Base-by-base conservation (phyloP, 148 eudicot species). In the Rhododendron kiyosumense region DNA sequence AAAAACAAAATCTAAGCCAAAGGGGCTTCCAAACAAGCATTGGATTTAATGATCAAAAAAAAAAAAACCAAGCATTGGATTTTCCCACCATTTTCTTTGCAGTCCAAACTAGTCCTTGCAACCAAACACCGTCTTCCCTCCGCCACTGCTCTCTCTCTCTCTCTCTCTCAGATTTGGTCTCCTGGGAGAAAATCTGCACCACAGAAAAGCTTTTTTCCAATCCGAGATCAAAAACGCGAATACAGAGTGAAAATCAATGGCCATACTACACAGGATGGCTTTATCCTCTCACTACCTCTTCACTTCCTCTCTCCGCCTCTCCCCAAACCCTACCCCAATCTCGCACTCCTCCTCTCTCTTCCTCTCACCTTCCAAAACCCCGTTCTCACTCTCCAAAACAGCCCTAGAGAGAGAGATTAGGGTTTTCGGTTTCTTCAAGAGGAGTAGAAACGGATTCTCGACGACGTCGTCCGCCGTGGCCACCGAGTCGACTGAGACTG, bases 181-280 rank as follows among this genome's bases (percentile, higher is more conserved):
- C 43, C 43, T 41, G 45, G 7, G 49, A 14, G 84, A 15, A 14
- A 38, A 49, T 36, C 67, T 84, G 46, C 85, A 49, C 85, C 85
- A 74, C 85, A 84, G 22, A 83, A 51, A 34, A 22, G 45, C 38
- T 12, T 5, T 7, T 7, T 30, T 13, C 18, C 30, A 12, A 63
- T n/a, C 45, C 3, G 13, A 5, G 3, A 26, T 69, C 15, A 43
- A 69, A 15, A 32, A 0, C 13, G 1, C 10, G n/a, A 36, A 82
- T 12, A 69, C 59, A 4, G 69, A n/a, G 4, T 1, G 12, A 83
- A 76, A 83, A 15, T 15, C 49, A 49, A 90, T 93, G 92, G 85
- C 88, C 14, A 85, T 86, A 86, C 36, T 93, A 34, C 91, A 89
- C 52, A 91, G 65, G 82, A 89, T 93, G 93, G 88, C 93, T 17